These are phyloP conservation scores for Nicotiana tomentosiformis DNA, from an alignment of 257 asterid species.

Conservation along the genomic window DNA sequence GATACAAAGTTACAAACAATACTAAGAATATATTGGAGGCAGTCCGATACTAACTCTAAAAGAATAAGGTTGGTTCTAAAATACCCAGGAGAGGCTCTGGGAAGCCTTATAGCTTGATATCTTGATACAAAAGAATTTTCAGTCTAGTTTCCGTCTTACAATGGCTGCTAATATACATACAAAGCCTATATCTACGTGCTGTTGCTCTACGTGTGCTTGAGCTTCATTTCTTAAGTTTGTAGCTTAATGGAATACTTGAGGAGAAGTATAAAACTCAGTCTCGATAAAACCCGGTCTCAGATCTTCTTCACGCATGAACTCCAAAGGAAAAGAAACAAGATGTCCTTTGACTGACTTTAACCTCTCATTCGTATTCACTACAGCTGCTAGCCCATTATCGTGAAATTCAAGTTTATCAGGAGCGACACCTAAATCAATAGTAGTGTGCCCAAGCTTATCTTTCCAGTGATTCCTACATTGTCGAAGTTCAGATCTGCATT, in stretches of 20 bases:
- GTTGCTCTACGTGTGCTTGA: no score
- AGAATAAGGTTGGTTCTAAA: background rate
- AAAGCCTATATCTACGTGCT: background rate
- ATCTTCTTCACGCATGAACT: slow-evolving; percentile 82
- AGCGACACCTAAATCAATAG: slow-evolving; percentile 90
- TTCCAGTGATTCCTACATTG: slow-evolving; percentile 69
- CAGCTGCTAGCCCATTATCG: slow-evolving; percentile 32
- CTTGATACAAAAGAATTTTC: background rate
- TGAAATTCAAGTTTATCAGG: slow-evolving; percentile 43
- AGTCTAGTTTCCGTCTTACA: background rate
- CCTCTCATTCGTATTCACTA: slow-evolving; percentile 36
- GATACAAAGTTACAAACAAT: background rate
- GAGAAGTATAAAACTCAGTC: slow-evolving; percentile 85
- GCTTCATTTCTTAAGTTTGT: background rate
- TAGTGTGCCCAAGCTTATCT: slow-evolving; percentile 72
- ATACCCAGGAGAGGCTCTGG: background rate
- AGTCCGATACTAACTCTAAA: background rate
- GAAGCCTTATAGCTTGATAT: background rate
- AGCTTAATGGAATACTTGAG: slow-evolving; percentile 75
- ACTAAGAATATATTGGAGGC: background rate
- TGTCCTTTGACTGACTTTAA: slow-evolving; percentile 57
- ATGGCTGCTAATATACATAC: background rate
- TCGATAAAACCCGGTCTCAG: slow-evolving; percentile 81
- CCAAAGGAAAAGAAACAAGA: slow-evolving; percentile 86
- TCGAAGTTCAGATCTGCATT: slow-evolving; percentile 67